These are phyloP conservation scores for Dovyalis caffra DNA, from an alignment of 345 rosid genomes.

Conservation along the genomic window DNA sequence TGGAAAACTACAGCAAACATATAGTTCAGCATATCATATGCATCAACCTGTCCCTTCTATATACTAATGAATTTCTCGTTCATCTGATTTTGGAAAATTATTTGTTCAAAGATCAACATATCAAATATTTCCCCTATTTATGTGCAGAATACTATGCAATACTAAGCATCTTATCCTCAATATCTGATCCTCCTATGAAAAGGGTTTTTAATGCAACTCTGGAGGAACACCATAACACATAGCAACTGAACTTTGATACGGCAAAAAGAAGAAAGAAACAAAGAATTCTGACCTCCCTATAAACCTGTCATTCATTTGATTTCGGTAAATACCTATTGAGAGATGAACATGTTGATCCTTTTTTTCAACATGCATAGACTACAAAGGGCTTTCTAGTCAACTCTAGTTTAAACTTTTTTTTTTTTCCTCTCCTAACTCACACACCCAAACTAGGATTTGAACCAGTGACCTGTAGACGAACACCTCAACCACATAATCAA, in stretches of 20 bases:
- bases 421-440: too few relatives aligned
- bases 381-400: neutral
- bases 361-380: neutral
- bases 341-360: neutral
- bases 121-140: neutral
- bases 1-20: neutral
- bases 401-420: too few relatives aligned
- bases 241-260: neutral
- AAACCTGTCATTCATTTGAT: neutral
- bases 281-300: neutral
- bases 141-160: neutral
- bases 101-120: too few relatives aligned
- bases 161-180: neutral
- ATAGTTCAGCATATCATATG: neutral
- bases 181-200: too few relatives aligned
- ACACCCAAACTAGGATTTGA: too few relatives aligned
- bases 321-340: neutral
- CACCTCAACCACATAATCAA: neutral
- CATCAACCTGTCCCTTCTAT: neutral
- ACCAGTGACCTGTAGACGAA: too few relatives aligned
- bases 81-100: neutral
- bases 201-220: neutral
- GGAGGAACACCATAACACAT: neutral
- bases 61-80: neutral
- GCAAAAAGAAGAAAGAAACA: neutral